Conservation (phyloP, 495 filamentous ascomycete genomes). For the Glarea lozoyensis region DNA sequence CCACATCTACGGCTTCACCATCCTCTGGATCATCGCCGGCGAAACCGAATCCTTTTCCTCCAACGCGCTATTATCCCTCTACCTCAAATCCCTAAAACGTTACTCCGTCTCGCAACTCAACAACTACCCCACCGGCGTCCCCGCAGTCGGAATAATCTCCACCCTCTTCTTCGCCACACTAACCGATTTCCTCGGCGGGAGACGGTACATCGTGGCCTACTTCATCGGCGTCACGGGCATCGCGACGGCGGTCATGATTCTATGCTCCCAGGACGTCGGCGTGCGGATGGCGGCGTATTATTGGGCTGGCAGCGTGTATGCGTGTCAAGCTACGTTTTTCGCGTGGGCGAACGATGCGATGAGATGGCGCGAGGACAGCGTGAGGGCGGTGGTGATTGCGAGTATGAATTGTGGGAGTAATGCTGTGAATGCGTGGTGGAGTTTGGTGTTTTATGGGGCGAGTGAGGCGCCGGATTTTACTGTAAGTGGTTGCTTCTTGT, state of each 20-base stretch:
- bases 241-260: constrained; percentile 37
- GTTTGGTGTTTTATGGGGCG: constrained; percentile 53
- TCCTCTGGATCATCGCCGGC: constrained; percentile 40
- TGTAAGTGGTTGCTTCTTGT: constrained; percentile 21
- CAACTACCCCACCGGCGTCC: constrained; percentile 38
- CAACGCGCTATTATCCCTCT: constrained; percentile 36
- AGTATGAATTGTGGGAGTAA: constrained; percentile 50
- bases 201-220: constrained; percentile 43
- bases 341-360: constrained; percentile 54
- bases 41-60: constrained; percentile 42
- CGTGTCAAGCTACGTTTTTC: constrained; percentile 51
- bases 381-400: constrained; percentile 40
- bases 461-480: constrained; percentile 49
- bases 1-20: constrained; percentile 41
- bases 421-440: constrained; percentile 53
- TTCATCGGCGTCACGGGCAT: constrained; percentile 43
- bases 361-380: constrained; percentile 33
- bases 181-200: constrained; percentile 41
- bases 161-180: constrained; percentile 45
- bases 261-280: constrained; percentile 32
- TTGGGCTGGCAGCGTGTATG: constrained; percentile 44
- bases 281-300: constrained; percentile 44
- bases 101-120: constrained; percentile 39
- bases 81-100: constrained; percentile 29
- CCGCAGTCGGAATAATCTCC: constrained; percentile 38